Conservation (phyloP, 2,329 filamentous ascomycete species). For the Colletotrichum sp. region DNA sequence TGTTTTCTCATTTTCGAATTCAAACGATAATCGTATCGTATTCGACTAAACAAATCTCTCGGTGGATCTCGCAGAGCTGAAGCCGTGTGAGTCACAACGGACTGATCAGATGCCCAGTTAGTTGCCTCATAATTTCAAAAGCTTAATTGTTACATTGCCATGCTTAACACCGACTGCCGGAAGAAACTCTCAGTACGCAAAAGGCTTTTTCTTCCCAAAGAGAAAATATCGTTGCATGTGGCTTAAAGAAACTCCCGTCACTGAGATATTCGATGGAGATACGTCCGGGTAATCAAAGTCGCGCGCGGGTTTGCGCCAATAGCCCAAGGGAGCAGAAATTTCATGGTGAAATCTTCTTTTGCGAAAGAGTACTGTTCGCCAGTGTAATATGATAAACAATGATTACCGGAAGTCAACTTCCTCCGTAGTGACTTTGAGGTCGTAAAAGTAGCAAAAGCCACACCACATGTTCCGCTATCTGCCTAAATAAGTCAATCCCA, state of each 20-base stretch:
- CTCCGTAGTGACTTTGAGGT: not conserved
- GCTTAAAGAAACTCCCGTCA: not conserved
- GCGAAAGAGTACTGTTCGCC: not conserved
- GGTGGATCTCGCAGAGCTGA: not conserved
- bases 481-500: not conserved
- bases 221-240: not conserved
- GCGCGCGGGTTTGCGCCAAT: not conserved
- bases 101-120: not conserved
- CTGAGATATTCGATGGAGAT: not conserved
- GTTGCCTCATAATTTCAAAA: not conserved
- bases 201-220: not conserved
- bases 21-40: not conserved
- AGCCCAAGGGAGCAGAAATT: not conserved
- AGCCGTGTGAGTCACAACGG: not conserved
- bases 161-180: not conserved
- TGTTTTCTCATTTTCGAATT: not conserved
- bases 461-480: not conserved
- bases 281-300: not conserved
- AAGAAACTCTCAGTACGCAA: not conserved
- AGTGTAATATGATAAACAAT: not conserved
- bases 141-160: not conserved
- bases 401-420: not conserved
- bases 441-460: not conserved
- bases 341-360: not conserved
- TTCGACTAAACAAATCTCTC: not conserved